Conservation (phyloP, 176 grass and related monocot species). For the Bolboschoenus planiculmis region DNA sequence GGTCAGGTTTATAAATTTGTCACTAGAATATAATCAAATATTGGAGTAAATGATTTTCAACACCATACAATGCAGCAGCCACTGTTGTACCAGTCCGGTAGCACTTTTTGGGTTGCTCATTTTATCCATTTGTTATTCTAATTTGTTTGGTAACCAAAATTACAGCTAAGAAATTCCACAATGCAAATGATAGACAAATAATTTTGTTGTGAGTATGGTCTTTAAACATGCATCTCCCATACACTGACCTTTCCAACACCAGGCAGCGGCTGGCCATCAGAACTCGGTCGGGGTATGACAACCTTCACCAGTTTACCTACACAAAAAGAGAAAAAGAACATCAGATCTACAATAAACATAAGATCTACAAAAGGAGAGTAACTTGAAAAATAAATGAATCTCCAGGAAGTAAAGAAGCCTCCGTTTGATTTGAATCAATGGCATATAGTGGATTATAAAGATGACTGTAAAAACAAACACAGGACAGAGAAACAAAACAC, state of each 20-base stretch:
- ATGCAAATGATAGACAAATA: neutral
- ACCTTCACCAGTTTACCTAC: constrained; percentile 90
- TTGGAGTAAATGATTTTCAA: neutral
- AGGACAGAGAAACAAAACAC: constrained; percentile 41
- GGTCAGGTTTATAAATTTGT: neutral
- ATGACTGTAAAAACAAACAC: constrained; percentile 72
- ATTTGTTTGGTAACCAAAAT: neutral
- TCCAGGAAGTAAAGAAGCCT: constrained; percentile 43
- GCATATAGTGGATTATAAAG: constrained; percentile 62
- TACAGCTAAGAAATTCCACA: neutral
- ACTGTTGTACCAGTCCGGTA: neutral
- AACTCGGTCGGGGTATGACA: constrained; percentile 74
- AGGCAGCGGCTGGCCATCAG: constrained; percentile 48
- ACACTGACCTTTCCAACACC: constrained; percentile 82
- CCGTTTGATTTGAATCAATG: constrained; percentile 37
- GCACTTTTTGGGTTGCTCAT: neutral
- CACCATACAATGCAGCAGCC: neutral
- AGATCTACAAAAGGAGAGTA: constrained; percentile 23
- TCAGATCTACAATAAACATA: constrained; percentile 12
- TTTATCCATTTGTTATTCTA: neutral
- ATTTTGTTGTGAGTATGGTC: neutral
- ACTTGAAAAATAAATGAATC: constrained; percentile 29
- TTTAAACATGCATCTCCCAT: neutral
- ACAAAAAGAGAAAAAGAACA: constrained; percentile 30
- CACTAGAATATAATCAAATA: neutral